Conservation (phyloP, 2,329 filamentous ascomycete genomes). For the Hirsutella rhossiliensis region DNA sequence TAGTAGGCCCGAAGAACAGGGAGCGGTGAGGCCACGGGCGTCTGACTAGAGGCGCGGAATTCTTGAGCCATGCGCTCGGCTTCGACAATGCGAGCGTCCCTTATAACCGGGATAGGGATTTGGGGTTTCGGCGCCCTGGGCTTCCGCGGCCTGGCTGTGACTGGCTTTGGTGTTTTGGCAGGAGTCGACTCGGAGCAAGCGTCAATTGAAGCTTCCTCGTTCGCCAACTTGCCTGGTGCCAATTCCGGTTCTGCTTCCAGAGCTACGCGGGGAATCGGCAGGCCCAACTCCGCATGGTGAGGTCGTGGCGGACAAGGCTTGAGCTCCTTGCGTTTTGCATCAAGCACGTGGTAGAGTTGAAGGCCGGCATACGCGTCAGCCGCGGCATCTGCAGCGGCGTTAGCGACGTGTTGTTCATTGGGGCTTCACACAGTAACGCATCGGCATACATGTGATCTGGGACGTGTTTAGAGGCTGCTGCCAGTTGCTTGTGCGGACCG, state of each 20-base stretch:
- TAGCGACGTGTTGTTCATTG: not conserved
- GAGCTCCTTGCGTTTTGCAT: constrained; percentile 54
- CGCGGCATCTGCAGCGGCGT: constrained; percentile 48
- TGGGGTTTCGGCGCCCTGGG: not conserved
- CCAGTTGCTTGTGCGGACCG: constrained; percentile 69
- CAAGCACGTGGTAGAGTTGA: constrained; percentile 60
- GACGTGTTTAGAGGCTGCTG: constrained; percentile 42
- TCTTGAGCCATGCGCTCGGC: constrained; percentile 26
- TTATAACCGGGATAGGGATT: not conserved
- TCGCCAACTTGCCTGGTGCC: not conserved
- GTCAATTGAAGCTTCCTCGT: not conserved
- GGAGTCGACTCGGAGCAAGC: not conserved
- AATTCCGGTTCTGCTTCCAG: not conserved
- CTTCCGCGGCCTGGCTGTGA: not conserved
- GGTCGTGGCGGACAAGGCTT: constrained; percentile 61
- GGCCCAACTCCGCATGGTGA: constrained; percentile 51
- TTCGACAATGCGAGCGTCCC: constrained; percentile 28
- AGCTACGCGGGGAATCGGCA: constrained; percentile 39
- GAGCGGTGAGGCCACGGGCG: constrained; percentile 10
- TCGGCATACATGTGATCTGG: constrained; percentile 57
- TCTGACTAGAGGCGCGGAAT: constrained; percentile 21
- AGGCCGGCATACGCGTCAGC: constrained; percentile 73
- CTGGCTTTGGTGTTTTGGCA: not conserved
- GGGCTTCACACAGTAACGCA: not conserved
- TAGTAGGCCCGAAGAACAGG: constrained; percentile 45